Evolutionary conservation across 768 basidiomycete genomes (phyloP), one percentile per base, ranked within the genome.

Genomic region (Tephrocybe sp.): DNA sequence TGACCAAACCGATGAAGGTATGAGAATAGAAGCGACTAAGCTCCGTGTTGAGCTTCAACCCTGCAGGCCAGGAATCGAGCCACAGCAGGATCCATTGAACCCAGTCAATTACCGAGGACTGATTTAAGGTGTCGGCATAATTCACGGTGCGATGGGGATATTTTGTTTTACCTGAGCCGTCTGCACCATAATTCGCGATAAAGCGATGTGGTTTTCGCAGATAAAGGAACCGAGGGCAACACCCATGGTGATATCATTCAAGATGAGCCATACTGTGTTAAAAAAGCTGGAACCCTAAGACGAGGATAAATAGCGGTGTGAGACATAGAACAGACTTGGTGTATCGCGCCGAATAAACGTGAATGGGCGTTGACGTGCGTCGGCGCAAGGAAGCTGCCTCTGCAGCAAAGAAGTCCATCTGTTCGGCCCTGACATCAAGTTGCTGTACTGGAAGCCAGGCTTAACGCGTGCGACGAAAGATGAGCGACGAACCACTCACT

Each of bases 51-150:
- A 99, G 84, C 68, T 99, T 99, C 34, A 99, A 71, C 1, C 97
- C 96, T 1, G 86, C 93, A 0, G 96, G 96, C 96, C 96, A 98
- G 54, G 88, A 83, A 65, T 97, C 89, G 11, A 99, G 76, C 95
- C 94, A 98, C 1, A 75, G 59, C 2, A 98, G 73, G 0, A 78
- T 73, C 14, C 71, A 68, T 37, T 79, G 77, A 8, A 88, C 64
- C 42, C 71, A 68, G 2, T 72, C 63, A 4, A 88, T 71, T 1
- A 84, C 63, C 53, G 74, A 69, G 26, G 53, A 51, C 73, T 80
- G 55, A 5, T 33, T 34, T 30, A 6, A 30, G 21, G 18, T 10
- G 32, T 45, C 15, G 49, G 18, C 1, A 23, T n/a, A 21, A 15
- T 11, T 41, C n/a, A 39, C 2, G 41, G 18, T 15, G 4, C 10